Percentiles rank a stretch among this genome's conserved stretches.
These are phyloP conservation scores for Candolleomyces eurysporus DNA, from an alignment of 768 basidiomycete species.

Conservation along the genomic window DNA sequence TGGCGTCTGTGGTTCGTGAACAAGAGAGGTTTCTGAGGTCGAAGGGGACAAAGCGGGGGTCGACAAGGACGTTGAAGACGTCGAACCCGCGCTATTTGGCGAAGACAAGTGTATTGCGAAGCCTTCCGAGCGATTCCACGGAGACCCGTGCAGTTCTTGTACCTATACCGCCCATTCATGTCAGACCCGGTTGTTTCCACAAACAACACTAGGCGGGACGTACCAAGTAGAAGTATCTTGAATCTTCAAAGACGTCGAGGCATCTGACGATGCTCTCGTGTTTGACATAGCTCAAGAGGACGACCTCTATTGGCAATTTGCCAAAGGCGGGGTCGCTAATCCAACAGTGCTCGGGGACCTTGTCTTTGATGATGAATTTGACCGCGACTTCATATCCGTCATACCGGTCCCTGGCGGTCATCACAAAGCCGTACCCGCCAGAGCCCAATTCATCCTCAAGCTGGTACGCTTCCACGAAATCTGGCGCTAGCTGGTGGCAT, in stretches of 20 bases:
- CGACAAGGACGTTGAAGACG: slow-evolving; percentile 28
- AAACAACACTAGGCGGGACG: slow-evolving; percentile 12
- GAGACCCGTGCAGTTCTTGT: slow-evolving; percentile 90
- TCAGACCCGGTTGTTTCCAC: background rate
- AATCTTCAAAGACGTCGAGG: slow-evolving; percentile 83
- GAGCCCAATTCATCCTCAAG: slow-evolving; percentile 81
- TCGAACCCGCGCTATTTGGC: slow-evolving; percentile 13
- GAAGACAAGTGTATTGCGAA: slow-evolving; percentile 14
- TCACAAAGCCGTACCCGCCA: slow-evolving; percentile 95
- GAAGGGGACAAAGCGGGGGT: slow-evolving; percentile 58
- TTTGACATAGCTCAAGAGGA: slow-evolving; percentile 67
- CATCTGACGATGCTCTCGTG: slow-evolving; percentile 85
- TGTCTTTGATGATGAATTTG: slow-evolving; percentile 91
- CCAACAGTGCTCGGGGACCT: slow-evolving; percentile 58
- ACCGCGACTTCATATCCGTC: slow-evolving; percentile 78
- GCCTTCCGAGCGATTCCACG: slow-evolving; percentile 64
- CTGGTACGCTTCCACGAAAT: slow-evolving; percentile 58
- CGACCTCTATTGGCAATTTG: slow-evolving; percentile 77
- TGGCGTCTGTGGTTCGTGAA: slow-evolving; percentile 27
- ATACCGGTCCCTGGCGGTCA: slow-evolving; percentile 69
- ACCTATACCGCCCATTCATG: slow-evolving; percentile 45
- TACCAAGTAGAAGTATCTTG: slow-evolving; percentile 84
- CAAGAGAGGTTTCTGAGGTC: slow-evolving; percentile 27
- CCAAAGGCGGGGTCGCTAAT: slow-evolving; percentile 61
- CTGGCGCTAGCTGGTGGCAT: slow-evolving; percentile 56